Evolutionary conservation across 768 basidiomycete genomes (phyloP), one percentile per base, ranked within the genome.

Genomic region (Agrocybe pediades): DNA sequence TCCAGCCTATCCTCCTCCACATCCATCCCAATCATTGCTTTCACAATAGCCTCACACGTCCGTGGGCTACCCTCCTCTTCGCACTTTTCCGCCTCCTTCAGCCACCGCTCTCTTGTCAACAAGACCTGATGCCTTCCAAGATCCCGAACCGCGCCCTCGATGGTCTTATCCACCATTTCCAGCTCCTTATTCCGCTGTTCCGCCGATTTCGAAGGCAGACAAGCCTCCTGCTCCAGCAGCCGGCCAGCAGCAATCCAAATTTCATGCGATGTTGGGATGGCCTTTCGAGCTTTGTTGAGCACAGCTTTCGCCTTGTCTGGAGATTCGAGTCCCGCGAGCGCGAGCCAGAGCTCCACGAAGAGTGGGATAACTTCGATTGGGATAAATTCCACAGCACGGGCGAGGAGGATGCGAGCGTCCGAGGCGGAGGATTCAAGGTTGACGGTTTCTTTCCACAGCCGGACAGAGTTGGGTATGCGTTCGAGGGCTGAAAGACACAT

Each of bases 161-260:
- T 96, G 21, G 95, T 92, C 65, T 84, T 87, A 67, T 99, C 95
- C 6, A 98, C 91, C 2, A 78, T 59, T 1, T 83, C 86, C 2
- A 91, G 74, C 60, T 89, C 87, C 54, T 84, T 86, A 21, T 81
- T 76, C 16, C 79, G 77, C 51, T 83, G 74, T 29, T 81, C 81
- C 0, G 72, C 69, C 0, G 79, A 59, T 62, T 85, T 84, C 1
- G 76, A 76, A 11, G 62, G 52, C 9, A 58, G 48, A 33, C 46
- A 46, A 8, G 61, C 68, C 58, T 90, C 87, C 66, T 98, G 96
- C 71, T 99, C 97, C 25, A 96, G 78, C 11, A 98, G 72, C 29
- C 95, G 82, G 11, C 89, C 95, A 3, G 96, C 96, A 2, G 97
- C 97, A 56, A 99, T 97, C 95, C 96, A 99, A 55, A 99, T 98